phyloP scores from a whole-genome alignment of 768 basidiomycete species.

The Amanita jacksonii region DNA sequence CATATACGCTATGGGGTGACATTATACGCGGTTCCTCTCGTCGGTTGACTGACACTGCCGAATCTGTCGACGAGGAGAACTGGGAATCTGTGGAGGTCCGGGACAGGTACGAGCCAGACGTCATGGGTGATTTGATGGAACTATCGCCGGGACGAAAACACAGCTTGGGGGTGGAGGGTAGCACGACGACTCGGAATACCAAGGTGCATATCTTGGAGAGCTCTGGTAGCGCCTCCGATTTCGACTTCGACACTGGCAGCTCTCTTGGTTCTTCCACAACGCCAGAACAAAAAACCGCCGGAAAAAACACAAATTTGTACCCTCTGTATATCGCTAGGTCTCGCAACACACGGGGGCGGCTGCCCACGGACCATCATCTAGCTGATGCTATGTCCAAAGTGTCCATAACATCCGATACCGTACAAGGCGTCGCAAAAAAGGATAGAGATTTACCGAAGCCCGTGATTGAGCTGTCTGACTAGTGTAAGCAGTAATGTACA shows the following conservation, averaged over 20 bases:
- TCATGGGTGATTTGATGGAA: too few species aligned
- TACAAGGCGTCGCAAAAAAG: background rate
- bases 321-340: background rate
- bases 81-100: background rate
- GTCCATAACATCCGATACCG: conserved; percentile 9
- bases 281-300: too few species aligned
- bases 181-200: too few species aligned
- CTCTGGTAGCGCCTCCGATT: too few species aligned
- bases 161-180: too few species aligned
- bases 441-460: conserved; percentile 2
- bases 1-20: conserved; percentile 63
- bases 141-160: too few species aligned
- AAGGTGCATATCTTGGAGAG: too few species aligned
- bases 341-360: conserved; percentile 2
- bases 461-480: conserved; percentile 18
- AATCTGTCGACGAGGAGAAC: conserved; percentile 22
- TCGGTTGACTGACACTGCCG: conserved; percentile 28
- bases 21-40: conserved; percentile 54
- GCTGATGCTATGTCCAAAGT: conserved; percentile 14
- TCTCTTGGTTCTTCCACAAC: too few species aligned
- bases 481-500: conserved; percentile 1
- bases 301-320: too few species aligned
- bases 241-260: too few species aligned
- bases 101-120: too few species aligned
- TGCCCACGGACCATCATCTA: conserved; percentile 9